These are phyloP conservation scores for Phytophthora macrochlamydospora DNA, from an alignment of 352 stramenopile species.

Conservation along the genomic window DNA sequence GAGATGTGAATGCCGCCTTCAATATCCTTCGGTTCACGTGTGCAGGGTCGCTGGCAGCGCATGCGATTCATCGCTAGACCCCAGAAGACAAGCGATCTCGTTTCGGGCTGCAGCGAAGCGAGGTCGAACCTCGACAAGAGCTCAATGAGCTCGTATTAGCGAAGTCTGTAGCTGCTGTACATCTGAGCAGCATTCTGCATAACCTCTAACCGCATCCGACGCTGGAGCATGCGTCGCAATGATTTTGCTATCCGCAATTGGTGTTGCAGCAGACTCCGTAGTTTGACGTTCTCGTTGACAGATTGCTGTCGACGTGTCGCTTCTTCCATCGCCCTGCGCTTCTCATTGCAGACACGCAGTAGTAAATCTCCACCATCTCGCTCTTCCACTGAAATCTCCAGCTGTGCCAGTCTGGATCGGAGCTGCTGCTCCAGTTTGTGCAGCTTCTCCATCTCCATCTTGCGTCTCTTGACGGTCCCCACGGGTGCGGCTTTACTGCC, in stretches of 20 bases:
- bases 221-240: conserved; percentile 13
- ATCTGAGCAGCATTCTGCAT: conserved; percentile 13
- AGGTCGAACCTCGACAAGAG: too few relatives aligned
- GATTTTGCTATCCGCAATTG: conserved; percentile 15
- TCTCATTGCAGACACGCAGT: conserved; percentile 1
- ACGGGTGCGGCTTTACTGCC: not conserved
- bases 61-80: conserved; percentile 6
- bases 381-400: conserved; percentile 9
- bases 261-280: conserved; percentile 7
- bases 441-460: conserved; percentile 22
- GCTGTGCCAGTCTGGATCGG: conserved; percentile 4
- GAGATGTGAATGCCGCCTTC: too few relatives aligned
- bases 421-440: conserved; percentile 9
- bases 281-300: conserved; percentile 6
- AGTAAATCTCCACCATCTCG: not conserved
- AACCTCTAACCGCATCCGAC: conserved; percentile 20
- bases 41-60: conserved; percentile 10
- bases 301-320: not conserved
- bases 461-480: conserved; percentile 23
- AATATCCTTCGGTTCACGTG: conserved; percentile 5
- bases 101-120: too few relatives aligned
- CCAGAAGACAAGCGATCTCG: too few relatives aligned
- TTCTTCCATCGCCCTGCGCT: conserved; percentile 2
- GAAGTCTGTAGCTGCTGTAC: conserved; percentile 2
- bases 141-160: too few relatives aligned